Base-by-base conservation (phyloP, 169 alveolate species). In the Perkinsus chesapeaki region DNA sequence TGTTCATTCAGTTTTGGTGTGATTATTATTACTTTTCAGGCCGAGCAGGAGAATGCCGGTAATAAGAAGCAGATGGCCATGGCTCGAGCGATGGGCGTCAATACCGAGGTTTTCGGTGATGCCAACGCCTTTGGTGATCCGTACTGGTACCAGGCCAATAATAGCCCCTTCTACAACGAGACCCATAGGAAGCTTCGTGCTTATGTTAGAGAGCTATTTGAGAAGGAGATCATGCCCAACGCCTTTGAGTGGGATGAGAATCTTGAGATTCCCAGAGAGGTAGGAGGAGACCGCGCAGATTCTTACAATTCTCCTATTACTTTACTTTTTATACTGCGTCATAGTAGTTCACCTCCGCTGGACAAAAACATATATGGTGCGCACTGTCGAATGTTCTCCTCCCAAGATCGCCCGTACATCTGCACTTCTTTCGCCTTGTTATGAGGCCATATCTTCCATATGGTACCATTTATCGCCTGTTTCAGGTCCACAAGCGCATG, bases 141-240 rank as follows among this genome's bases (percentile, higher is more conserved):
- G n/a, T 39, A 48, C 34, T 92, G 93, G 93, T 92, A 92, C 60
- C 91, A 43, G 23, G 91, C 91, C 90, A 16, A 31, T 37, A 43
- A 92, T 47, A 92, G 91, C 0, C 93, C 93, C 38, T 92, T 43
- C 93, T 92, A 92, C 93, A 92, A 92, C 91, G 91, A 48, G 91
- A 92, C 73, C 48, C 93, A 92, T 36, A 36, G 37, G 27, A 73
- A 48, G 27, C 73, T 72, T 43, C 93, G 93, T 19, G 73, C 23
- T 90, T 43, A 43, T 47, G 82, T 39, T 1, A 39, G 93, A 3
- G 93, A 43, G 91, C 73, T 43, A 10, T 39, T 48, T 47, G 93
- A 92, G 91, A 73, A 92, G 48, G 91, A 43, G 39, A 7, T 92
- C 91, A 31, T 43, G 93, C 93, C 93, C 3, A 36, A 43, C 37